Percentiles rank a stretch among this genome's conserved stretches.
phyloP scores from a whole-genome alignment of 768 basidiomycete genomes.

The Cubamyces lactineus region DNA sequence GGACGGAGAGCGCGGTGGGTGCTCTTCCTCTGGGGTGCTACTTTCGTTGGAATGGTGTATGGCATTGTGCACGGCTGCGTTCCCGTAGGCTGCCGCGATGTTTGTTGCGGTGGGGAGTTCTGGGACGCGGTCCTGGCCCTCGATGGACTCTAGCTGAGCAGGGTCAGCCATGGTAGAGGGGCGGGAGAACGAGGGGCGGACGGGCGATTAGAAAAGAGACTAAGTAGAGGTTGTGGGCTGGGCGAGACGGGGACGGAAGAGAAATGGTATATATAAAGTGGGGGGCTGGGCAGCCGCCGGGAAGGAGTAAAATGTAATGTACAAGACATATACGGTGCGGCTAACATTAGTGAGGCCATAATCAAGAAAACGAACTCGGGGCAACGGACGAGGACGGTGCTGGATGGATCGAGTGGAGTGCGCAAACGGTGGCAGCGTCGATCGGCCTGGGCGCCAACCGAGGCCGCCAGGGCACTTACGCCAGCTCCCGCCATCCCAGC shows the following conservation, averaged over 20 bases:
- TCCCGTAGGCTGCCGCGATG: slow-evolving; percentile 21
- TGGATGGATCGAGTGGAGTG: too few relatives aligned
- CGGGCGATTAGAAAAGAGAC: slow-evolving; percentile 5
- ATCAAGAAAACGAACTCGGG: neutral
- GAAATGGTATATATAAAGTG: neutral
- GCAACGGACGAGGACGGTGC: neutral
- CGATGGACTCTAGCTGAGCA: slow-evolving; percentile 24
- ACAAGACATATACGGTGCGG: neutral
- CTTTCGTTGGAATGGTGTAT: neutral
- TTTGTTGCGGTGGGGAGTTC: slow-evolving; percentile 22
- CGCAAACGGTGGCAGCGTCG: too few relatives aligned
- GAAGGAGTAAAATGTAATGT: neutral
- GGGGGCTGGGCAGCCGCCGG: neutral
- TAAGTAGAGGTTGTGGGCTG: neutral
- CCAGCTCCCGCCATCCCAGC: neutral
- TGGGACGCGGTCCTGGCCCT: slow-evolving; percentile 22
- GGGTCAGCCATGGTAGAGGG: slow-evolving; percentile 19
- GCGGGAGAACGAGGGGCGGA: neutral
- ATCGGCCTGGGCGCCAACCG: too few relatives aligned
- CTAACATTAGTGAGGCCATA: neutral
- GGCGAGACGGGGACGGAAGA: neutral
- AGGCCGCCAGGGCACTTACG: neutral
- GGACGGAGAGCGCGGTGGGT: neutral
- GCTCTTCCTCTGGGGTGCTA: neutral
- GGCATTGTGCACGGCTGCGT: slow-evolving; percentile 20